Evolutionary conservation across 257 asterid species (phyloP).

Genomic region (Datura wrightii): DNA sequence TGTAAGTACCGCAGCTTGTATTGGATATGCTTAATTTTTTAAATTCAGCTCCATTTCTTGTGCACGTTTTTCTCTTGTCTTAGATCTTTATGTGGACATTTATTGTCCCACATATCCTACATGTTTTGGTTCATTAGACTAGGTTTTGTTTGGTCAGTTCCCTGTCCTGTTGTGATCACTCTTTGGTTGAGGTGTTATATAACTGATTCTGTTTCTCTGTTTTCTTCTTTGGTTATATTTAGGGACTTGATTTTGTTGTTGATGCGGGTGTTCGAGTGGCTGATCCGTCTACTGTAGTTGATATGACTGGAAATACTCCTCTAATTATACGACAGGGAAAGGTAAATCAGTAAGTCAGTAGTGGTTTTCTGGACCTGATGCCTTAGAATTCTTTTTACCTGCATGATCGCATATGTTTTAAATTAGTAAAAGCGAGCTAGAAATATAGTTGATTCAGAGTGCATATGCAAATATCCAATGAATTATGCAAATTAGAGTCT

Average conservation of each 20-base stretch:
- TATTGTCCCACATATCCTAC: not conserved
- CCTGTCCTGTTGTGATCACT: not conserved
- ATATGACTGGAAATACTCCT: constrained; percentile 79
- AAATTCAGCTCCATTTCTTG: not conserved
- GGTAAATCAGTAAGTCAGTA: constrained; percentile 49
- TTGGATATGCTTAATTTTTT: not conserved
- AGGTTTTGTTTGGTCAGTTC: not conserved
- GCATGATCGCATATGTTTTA: constrained; percentile 16
- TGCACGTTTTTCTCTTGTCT: not conserved
- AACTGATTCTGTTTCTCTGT: constrained; percentile 17
- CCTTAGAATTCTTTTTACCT: not conserved
- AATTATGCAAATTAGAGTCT: not conserved
- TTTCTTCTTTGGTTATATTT: constrained; percentile 27
- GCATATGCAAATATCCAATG: constrained; percentile 11
- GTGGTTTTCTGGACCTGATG: not conserved
- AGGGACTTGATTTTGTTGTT: constrained; percentile 96
- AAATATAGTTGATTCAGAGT: not conserved
- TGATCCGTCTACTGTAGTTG: constrained; percentile 91
- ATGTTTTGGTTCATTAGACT: not conserved
- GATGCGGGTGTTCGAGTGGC: constrained; percentile 84
- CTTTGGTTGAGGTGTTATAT: not conserved
- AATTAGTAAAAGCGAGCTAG: not conserved
- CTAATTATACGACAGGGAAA: constrained; percentile 72
- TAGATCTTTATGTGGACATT: not conserved
- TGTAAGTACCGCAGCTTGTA: not conserved